Evolutionary conservation across 805 yeast genomes (phyloP).

Genomic region (Torulaspora microellipsoides): DNA sequence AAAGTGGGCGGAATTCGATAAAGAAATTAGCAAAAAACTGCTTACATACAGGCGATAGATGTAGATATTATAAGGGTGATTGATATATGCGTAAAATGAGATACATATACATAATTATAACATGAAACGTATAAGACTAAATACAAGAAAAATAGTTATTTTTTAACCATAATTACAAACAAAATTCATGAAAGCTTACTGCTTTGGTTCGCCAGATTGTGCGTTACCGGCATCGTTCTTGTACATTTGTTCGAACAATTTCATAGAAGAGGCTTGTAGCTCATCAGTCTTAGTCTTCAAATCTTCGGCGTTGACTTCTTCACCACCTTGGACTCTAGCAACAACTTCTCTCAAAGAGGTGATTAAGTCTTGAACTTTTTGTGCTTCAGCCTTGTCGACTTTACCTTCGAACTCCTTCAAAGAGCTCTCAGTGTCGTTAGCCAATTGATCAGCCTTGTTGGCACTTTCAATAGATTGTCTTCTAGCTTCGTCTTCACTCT

Average conservation of each 20-base stretch:
- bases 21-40: too few species aligned
- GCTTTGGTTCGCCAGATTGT: conserved; percentile 23
- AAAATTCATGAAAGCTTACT: conserved; percentile 11
- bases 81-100: too few species aligned
- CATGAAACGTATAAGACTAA: conserved; percentile 11
- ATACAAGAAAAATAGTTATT: conserved; percentile 10
- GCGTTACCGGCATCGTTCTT: conserved; percentile 29
- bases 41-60: too few species aligned
- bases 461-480: conserved; percentile 79
- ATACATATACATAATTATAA: conserved; percentile 8
- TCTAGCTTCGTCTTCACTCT: conserved; percentile 82
- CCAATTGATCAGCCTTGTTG: conserved; percentile 69
- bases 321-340: conserved; percentile 61
- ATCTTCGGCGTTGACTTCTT: conserved; percentile 49
- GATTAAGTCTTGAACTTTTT: conserved; percentile 47
- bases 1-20: too few species aligned
- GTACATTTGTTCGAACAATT: conserved; percentile 63
- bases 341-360: conserved; percentile 59
- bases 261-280: conserved; percentile 68
- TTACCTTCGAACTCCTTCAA: conserved; percentile 66
- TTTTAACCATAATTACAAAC: conserved; percentile 7
- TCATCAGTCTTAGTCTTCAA: conserved; percentile 72
- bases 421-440: conserved; percentile 86
- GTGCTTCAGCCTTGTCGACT: conserved; percentile 46
- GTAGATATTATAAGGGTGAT: too few species aligned